Base-by-base conservation (phyloP, 805 yeast species). In the Candida easanensis region DNA sequence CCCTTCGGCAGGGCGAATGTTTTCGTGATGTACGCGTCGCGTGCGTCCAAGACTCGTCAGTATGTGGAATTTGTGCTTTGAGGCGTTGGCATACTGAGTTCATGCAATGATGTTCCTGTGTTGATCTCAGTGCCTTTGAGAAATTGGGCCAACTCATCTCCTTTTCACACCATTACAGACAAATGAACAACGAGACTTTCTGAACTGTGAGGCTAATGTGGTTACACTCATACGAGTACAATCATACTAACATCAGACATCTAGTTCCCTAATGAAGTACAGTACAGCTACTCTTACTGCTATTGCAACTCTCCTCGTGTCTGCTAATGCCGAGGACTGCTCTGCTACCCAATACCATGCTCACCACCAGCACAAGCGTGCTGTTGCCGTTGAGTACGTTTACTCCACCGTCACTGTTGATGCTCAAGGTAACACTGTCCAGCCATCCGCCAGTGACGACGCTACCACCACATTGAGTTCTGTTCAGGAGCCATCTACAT, bases 351-450 rank as follows among this genome's bases (percentile, higher is more conserved):
- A 39, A 38, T 46, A 33, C 49, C 65, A 67, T 47, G 63, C 65
- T 42, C 78, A 73, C 60, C 77, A 69, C 53, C 62, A 64, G 49
- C 78, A 74, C 59, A 73, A 70, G 65, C 70, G 78, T 63, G 78
- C 75, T 20, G 68, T 72, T 41, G 78, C 76, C 33, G 68, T 72
- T 47, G 76, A 73, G 56, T 72, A 73, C 49, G 74, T 71, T 27
- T 75, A 77, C 60, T 76, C 77, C 53, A 76, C 81, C 25, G 74
- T 77, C 39, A 70, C 77, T 20, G 81, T 76, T 39, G 71, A 74
- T 48, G 71, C 65, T 37, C 60, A 66, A n/a, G 79, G 79, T 48
- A 54, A 64, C 44, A 71, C 79, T 37, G 57, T 76, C 46, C 52
- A 48, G 48, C 46, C 44, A 25, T n/a, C 47, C 10, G n/a, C 38